Evolutionary conservation across 2,329 filamentous ascomycete species (phyloP).

Genomic region (Dothideomycetes sp.): DNA sequence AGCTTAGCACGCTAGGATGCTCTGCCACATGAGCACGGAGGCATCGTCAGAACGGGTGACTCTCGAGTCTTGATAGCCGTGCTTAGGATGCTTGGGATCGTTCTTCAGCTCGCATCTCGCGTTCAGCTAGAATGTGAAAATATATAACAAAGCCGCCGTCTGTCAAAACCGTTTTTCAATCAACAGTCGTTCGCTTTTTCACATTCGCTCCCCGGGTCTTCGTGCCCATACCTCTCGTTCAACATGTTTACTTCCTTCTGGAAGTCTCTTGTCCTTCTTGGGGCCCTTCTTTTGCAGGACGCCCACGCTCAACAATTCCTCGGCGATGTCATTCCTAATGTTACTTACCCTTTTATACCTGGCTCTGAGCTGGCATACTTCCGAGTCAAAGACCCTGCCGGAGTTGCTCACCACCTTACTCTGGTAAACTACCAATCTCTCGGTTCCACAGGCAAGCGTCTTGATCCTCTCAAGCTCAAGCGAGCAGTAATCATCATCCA

Average conservation of each 20-base stretch:
- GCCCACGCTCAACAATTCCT: constrained; percentile 23
- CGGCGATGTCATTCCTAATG: constrained; percentile 24
- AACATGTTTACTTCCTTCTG: constrained; percentile 6
- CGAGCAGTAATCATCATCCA: constrained; percentile 30
- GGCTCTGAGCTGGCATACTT: constrained; percentile 28
- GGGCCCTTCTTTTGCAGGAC: constrained; percentile 4
- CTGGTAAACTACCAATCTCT: constrained; percentile 28
- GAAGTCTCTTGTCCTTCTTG: constrained; percentile 6
- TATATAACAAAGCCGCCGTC: constrained; percentile 2
- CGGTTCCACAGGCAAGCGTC: constrained; percentile 20
- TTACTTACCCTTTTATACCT: constrained; percentile 23
- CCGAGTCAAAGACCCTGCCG: constrained; percentile 23
- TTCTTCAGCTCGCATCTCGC: too few relatives aligned
- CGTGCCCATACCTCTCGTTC: constrained; percentile 3
- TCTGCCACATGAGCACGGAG: too few relatives aligned
- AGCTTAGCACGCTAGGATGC: background rate
- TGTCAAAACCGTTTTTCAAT: constrained; percentile 6
- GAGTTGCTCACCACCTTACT: constrained; percentile 22
- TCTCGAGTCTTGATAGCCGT: background rate
- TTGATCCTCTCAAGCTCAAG: constrained; percentile 21
- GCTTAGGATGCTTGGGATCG: background rate
- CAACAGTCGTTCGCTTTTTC: constrained; percentile 5
- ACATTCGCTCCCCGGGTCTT: background rate
- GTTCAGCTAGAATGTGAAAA: too few relatives aligned
- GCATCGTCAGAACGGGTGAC: background rate